Conservation (phyloP, 2,329 filamentous ascomycete species). For the Penicillium sp. region DNA sequence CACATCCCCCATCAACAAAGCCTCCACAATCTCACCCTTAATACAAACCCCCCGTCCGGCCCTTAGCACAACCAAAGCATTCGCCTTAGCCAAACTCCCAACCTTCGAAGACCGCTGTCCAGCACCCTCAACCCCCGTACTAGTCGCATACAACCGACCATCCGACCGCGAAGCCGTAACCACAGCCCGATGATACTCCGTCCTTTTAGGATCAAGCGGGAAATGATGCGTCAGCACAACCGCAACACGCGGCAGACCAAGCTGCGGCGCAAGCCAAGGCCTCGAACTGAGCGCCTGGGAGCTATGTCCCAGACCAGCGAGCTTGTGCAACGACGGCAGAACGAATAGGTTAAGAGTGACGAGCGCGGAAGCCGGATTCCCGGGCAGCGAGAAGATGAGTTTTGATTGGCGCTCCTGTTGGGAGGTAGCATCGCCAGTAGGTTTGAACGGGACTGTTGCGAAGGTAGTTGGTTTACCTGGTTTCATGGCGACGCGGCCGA, state of each 20-base stretch:
- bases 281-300: slow-evolving; percentile 15
- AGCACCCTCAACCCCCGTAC: slow-evolving; percentile 64
- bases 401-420: slow-evolving; percentile 59
- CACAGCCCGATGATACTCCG: slow-evolving; percentile 86
- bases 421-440: slow-evolving; percentile 34
- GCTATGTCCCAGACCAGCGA: slow-evolving; percentile 58
- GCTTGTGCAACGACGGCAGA: slow-evolving; percentile 75
- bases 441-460: slow-evolving; percentile 71
- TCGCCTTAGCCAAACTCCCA: slow-evolving; percentile 82
- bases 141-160: slow-evolving; percentile 67
- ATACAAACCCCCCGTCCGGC: slow-evolving; percentile 52
- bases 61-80: slow-evolving; percentile 69
- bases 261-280: slow-evolving; percentile 50
- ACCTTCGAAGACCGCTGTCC: slow-evolving; percentile 82
- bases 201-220: slow-evolving; percentile 66
- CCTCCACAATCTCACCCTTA: slow-evolving; percentile 69
- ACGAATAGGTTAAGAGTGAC: slow-evolving; percentile 95
- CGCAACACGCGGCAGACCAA: slow-evolving; percentile 67
- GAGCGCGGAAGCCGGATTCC: slow-evolving; percentile 88
- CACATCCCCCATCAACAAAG: slow-evolving; percentile 68
- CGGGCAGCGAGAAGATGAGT: slow-evolving; percentile 83
- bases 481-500: slow-evolving; percentile 95
- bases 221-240: slow-evolving; percentile 72
- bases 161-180: slow-evolving; percentile 60
- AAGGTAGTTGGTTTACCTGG: slow-evolving; percentile 97